Evolutionary conservation across 2,329 filamentous ascomycete species (phyloP), one percentile per base, ranked within the genome.

Genomic region (Fusarium acutatum): DNA sequence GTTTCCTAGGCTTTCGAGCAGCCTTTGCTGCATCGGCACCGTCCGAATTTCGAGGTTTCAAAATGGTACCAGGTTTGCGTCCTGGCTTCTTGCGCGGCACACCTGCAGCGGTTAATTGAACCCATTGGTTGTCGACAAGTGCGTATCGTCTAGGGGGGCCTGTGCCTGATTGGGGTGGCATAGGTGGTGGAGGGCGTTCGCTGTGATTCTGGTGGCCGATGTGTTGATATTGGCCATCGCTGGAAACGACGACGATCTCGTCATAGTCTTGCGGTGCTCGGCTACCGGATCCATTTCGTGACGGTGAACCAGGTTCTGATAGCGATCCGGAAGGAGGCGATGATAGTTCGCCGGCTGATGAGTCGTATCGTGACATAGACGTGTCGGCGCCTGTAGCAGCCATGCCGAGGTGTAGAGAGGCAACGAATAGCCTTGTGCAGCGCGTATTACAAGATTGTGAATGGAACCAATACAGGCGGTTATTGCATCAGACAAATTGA

Each of bases 71-170:
- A 77, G 90, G 89, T 78, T 92, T 92, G 56, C 90, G 87, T 28
- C 89, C 90, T 26, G 90, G 89, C 82, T 92, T 92, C 82, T 91
- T 91, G 9, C 89, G 83, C 1, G 89, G 88, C 12, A 89, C 78
- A 17, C 89, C 89, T 58, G 88, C 88, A 32, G 88, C 88, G 0
- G 88, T 90, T 59, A 90, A 81, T 69, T 84, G 85, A 34, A 87
- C 85, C 74, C 81, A 81, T 76, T 83, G 73, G 71, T 84, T 79
- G 71, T 86, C 80, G 69, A 83, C 77, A n/a, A 77, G 61, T 18
- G 78, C 80, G 44, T 78, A 84, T 43, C 78, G 74, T 70, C 80
- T 83, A 24, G 77, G 75, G 17, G 79, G 67, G 14, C 78, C 75
- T 8, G 60, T 74, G 49, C 68, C 75, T 34, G 67, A 72, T 28